Evolutionary conservation across 108 stramenopile genomes (phyloP).

Genomic region (Aurantiochytrium sp.): DNA sequence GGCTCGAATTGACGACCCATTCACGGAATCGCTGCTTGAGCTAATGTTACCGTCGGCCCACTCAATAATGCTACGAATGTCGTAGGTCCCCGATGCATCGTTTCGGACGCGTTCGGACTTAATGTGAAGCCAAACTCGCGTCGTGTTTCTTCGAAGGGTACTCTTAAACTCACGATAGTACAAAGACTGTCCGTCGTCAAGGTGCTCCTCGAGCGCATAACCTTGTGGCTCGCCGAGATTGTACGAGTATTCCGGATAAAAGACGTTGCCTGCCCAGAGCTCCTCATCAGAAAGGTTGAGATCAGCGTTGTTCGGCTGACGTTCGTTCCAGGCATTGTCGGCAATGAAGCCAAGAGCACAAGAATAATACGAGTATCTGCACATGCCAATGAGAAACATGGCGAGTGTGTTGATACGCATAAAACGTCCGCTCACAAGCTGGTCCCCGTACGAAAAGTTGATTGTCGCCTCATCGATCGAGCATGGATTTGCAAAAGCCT

Average conservation of each 20-base stretch:
- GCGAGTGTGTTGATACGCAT: neutral
- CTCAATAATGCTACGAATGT: neutral
- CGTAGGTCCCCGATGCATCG: neutral
- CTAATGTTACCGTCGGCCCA: neutral
- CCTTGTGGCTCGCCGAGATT: neutral
- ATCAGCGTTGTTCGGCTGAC: neutral
- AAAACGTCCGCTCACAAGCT: neutral
- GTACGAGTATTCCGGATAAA: neutral
- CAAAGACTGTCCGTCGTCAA: neutral
- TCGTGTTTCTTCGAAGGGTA: neutral
- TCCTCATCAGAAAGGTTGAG: neutral
- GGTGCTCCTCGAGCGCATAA: neutral
- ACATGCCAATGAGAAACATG: neutral
- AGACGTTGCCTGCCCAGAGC: neutral
- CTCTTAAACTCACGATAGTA: neutral
- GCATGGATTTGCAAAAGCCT: neutral
- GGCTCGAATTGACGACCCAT: neutral
- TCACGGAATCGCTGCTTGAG: neutral
- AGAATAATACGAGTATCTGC: neutral
- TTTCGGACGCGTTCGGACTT: neutral
- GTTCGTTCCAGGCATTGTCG: neutral
- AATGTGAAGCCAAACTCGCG: neutral
- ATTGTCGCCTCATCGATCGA: neutral
- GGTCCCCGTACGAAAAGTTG: neutral
- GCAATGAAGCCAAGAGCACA: neutral